A percentile compares a stretch with the other conserved stretches of the same genome.
Conservation (phyloP, 495 filamentous ascomycete species). For the Letharia columbiana region DNA sequence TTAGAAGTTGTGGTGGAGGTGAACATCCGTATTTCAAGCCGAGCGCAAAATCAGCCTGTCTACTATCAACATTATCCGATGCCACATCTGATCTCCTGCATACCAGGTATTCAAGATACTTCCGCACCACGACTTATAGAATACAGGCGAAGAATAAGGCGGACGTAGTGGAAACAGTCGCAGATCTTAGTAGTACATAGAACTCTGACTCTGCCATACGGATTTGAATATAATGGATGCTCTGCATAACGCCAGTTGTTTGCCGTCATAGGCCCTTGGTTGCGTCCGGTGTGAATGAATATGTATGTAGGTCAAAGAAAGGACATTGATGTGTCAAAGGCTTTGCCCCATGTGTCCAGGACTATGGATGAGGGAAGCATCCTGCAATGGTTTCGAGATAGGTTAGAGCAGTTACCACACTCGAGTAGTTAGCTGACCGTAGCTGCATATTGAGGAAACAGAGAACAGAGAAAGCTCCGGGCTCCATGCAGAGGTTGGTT, state of each 20-base stretch:
- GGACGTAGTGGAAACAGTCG: not conserved
- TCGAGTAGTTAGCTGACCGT: too few species aligned
- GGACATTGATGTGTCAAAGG: too few species aligned
- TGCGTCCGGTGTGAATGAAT: too few species aligned
- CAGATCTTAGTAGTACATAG: not conserved
- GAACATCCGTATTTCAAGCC: slow-evolving; percentile 28
- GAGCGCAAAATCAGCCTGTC: slow-evolving; percentile 11
- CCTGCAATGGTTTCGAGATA: too few species aligned
- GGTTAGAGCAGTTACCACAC: too few species aligned
- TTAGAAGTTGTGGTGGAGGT: slow-evolving; percentile 27
- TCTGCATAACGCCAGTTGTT: not conserved
- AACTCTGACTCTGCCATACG: not conserved
- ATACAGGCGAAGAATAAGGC: not conserved
- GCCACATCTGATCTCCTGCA: not conserved
- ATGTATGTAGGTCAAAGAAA: too few species aligned
- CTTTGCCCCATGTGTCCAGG: too few species aligned
- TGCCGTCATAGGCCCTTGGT: too few species aligned
- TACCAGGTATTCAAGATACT: slow-evolving; percentile 12
- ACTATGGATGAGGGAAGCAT: too few species aligned
- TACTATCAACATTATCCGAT: not conserved
- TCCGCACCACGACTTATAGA: not conserved
- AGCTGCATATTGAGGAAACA: too few species aligned
- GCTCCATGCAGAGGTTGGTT: too few species aligned
- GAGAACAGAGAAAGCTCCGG: too few species aligned
- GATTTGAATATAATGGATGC: not conserved